Evolutionary conservation across 2,329 filamentous ascomycete species (phyloP).

Genomic region (Paraconiothyrium brasiliense): DNA sequence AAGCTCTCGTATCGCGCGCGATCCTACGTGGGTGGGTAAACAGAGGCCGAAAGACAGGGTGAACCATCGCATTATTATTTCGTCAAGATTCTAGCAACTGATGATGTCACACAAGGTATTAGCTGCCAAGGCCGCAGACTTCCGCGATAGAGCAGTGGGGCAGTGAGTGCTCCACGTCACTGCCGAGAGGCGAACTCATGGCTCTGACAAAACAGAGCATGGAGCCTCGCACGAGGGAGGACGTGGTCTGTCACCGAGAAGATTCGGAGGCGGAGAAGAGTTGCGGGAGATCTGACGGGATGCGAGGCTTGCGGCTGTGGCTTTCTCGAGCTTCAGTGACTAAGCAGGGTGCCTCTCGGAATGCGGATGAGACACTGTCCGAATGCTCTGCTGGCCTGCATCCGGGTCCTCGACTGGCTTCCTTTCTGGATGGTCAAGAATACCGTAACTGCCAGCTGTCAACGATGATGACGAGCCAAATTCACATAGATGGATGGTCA

Average conservation of each 20-base stretch:
- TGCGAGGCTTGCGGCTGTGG: conserved; percentile 7
- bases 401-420: neutral
- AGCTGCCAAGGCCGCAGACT: conserved; percentile 12
- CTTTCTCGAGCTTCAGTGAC: neutral
- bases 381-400: neutral
- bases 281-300: conserved; percentile 5
- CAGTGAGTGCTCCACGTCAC: conserved; percentile 3
- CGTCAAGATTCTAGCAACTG: conserved; percentile 7
- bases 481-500: neutral
- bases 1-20: neutral
- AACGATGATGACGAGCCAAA: neutral
- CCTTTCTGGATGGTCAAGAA: neutral
- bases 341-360: neutral
- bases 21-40: neutral
- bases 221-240: neutral
- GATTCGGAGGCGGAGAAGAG: neutral
- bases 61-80: conserved; percentile 7
- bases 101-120: conserved; percentile 6
- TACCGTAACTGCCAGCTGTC: neutral
- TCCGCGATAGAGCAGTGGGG: conserved; percentile 11
- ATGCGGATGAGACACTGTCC: neutral
- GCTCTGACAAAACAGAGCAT: neutral
- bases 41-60: neutral
- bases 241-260: neutral
- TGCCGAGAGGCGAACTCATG: conserved; percentile 5